Conservation (phyloP, 495 filamentous ascomycete genomes). For the Hypomontagnella monticulosa region DNA sequence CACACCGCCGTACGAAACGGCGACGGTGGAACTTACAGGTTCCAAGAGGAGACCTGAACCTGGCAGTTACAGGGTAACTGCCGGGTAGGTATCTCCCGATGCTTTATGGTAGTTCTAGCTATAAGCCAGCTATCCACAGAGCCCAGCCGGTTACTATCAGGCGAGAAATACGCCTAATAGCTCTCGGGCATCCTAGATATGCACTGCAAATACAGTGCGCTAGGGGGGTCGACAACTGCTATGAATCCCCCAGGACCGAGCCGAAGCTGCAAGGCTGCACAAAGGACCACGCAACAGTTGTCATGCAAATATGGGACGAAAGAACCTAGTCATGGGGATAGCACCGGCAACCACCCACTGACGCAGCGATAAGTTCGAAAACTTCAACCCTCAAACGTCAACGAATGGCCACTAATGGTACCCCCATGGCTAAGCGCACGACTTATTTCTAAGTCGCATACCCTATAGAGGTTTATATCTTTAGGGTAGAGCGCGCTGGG, state of each 20-base stretch:
- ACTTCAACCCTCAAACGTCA: neutral
- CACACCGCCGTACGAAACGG: neutral
- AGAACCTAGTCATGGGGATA: neutral
- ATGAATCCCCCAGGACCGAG: slow-evolving; percentile 9
- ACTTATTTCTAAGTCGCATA: slow-evolving; percentile 1
- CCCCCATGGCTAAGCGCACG: neutral
- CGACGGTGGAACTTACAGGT: slow-evolving; percentile 3
- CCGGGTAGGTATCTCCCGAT: slow-evolving; percentile 1
- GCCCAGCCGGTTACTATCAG: slow-evolving; percentile 37
- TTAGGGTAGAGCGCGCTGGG: neutral
- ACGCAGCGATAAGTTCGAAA: neutral
- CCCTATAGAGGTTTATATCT: neutral
- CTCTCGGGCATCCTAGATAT: slow-evolving; percentile 25
- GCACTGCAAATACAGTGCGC: neutral
- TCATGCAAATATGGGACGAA: slow-evolving; percentile 10
- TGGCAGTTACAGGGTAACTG: neutral
- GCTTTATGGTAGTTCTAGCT: slow-evolving; percentile 1
- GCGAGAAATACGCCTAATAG: slow-evolving; percentile 40
- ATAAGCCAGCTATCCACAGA: slow-evolving; percentile 7
- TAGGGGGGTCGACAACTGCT: slow-evolving; percentile 25
- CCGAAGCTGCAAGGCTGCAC: slow-evolving; percentile 9
- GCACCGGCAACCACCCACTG: neutral
- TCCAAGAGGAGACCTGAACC: slow-evolving; percentile 5
- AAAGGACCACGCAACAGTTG: slow-evolving; percentile 21
- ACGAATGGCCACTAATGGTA: neutral